Conservation (phyloP, 2,329 filamentous ascomycete genomes). For the Hypoxylon sp. region DNA sequence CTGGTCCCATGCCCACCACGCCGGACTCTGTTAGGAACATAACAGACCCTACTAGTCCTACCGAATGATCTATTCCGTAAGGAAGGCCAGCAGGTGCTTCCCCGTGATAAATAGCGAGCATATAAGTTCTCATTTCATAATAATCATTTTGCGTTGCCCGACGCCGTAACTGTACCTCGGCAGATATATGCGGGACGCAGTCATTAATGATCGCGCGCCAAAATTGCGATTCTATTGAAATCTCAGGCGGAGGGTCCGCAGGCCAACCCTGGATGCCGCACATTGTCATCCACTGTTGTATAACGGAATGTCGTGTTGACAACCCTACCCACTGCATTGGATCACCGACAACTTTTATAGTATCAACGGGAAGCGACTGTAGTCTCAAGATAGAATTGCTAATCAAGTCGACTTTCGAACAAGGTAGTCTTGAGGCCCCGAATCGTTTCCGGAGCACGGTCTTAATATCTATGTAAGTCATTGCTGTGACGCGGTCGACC, state of each 20-base stretch:
- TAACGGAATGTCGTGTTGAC: neutral
- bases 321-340: neutral
- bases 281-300: conserved; percentile 23
- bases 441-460: neutral
- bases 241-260: conserved; percentile 7
- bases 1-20: neutral
- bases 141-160: neutral
- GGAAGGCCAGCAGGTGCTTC: neutral
- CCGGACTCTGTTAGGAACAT: neutral
- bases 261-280: conserved; percentile 10
- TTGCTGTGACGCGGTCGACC: neutral
- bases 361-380: neutral
- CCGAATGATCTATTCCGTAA: neutral
- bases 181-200: neutral
- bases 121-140: neutral
- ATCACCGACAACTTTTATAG: neutral
- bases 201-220: conserved; percentile 22
- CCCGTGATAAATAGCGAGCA: neutral
- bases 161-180: neutral
- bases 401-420: neutral
- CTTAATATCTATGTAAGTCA: neutral
- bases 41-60: neutral
- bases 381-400: neutral
- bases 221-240: conserved; percentile 6
- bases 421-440: neutral